phyloP scores from a whole-genome alignment of 2,329 filamentous ascomycete genomes.

The Talaromyces marneffei region DNA sequence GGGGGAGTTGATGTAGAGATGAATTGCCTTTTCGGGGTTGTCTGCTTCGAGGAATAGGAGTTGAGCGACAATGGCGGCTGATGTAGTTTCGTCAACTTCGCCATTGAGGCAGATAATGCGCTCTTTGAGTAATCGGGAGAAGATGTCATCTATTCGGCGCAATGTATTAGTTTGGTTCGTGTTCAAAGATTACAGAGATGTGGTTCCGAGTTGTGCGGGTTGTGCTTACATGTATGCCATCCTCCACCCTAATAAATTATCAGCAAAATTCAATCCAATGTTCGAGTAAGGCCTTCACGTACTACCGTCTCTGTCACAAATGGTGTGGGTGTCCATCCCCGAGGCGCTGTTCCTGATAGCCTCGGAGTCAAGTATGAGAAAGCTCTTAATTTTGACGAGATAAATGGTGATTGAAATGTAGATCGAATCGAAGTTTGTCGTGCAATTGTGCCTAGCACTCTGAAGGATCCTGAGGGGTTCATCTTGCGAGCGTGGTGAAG shows the following conservation, averaged over 20 bases:
- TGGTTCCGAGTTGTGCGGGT: slow-evolving; percentile 3
- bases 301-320: slow-evolving; percentile 53
- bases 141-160: slow-evolving; percentile 63
- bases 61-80: slow-evolving; percentile 91
- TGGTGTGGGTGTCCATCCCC: slow-evolving; percentile 47
- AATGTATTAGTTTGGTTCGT: slow-evolving; percentile 8
- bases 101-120: slow-evolving; percentile 93
- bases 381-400: neutral
- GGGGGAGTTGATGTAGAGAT: slow-evolving; percentile 95
- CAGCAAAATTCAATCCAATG: neutral
- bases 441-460: neutral
- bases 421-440: neutral
- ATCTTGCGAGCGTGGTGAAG: neutral
- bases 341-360: slow-evolving; percentile 21
- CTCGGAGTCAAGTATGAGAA: slow-evolving; percentile 3
- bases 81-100: slow-evolving; percentile 80
- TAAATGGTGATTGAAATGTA: neutral
- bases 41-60: slow-evolving; percentile 97
- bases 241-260: slow-evolving; percentile 55
- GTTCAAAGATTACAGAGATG: slow-evolving; percentile 1
- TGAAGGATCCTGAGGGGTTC: neutral
- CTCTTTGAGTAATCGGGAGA: slow-evolving; percentile 77
- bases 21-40: slow-evolving; percentile 88
- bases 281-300: slow-evolving; percentile 23
- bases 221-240: slow-evolving; percentile 66